Conservation (phyloP, 352 stramenopile species). For the Globisporangium nagaii region DNA sequence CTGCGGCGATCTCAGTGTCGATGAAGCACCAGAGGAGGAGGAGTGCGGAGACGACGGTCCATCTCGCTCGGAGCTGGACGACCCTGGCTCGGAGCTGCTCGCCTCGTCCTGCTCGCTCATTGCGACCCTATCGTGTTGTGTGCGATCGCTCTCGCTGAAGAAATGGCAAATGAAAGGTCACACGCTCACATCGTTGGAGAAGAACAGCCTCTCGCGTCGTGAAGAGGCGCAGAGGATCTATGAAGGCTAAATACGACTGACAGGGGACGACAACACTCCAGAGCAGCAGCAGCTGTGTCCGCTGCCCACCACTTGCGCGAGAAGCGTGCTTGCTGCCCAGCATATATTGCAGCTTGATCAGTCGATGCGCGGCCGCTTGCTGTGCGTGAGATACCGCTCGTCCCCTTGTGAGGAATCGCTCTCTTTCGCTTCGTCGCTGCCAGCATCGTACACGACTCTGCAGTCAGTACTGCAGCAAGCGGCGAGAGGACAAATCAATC, state of each 20-base stretch:
- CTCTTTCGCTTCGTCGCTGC: slow-evolving; percentile 11
- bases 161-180: background rate
- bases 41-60: background rate
- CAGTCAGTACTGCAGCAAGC: no score
- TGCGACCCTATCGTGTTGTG: background rate
- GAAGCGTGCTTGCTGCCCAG: background rate
- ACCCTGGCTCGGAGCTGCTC: background rate
- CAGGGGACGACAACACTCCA: no score
- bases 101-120: background rate
- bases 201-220: background rate
- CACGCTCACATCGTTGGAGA: background rate
- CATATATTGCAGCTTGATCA: slow-evolving; percentile 6
- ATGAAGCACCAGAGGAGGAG: background rate
- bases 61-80: background rate
- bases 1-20: background rate
- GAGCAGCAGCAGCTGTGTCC: no score
- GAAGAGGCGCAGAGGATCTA: background rate
- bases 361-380: slow-evolving; percentile 42
- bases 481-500: no score
- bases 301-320: no score
- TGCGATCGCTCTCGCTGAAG: no score
- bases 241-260: slow-evolving; percentile 2
- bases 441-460: no score
- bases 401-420: slow-evolving; percentile 50
- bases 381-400: slow-evolving; percentile 56